These are phyloP conservation scores for Fonticula alba DNA, from an alignment of 78 protist genomes.

Conservation along the genomic window DNA sequence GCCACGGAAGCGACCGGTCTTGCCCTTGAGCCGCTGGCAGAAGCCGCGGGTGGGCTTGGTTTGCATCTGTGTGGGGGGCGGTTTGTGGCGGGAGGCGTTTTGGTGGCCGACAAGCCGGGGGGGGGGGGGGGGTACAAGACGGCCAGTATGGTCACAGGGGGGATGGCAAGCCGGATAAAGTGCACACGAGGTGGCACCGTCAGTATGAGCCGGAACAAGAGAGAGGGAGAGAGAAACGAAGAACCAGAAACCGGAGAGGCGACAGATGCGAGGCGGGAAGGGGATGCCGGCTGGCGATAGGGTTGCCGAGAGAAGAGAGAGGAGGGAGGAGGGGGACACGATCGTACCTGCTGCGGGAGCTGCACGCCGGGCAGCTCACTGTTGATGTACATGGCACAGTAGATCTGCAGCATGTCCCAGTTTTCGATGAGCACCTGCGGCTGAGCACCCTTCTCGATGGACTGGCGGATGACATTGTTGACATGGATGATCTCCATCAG, in stretches of 20 bases:
- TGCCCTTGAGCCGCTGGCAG: constrained; percentile 94
- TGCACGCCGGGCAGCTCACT: constrained; percentile 52
- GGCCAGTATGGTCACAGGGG: not conserved
- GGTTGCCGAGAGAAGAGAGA: no score
- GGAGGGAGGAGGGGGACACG: no score
- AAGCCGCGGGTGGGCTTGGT: constrained; percentile 65
- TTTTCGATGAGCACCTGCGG: constrained; percentile 8
- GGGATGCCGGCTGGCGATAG: no score
- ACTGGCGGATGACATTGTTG: constrained; percentile 34
- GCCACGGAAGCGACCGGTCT: constrained; percentile 90
- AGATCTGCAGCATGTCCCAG: constrained; percentile 72
- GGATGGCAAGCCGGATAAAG: no score
- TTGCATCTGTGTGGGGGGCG: no score
- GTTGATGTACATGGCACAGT: constrained; percentile 46
- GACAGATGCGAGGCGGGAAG: no score
- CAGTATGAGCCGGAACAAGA: no score
- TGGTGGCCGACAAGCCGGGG: not conserved
- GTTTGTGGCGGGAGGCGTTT: not conserved
- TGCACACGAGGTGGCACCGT: no score
- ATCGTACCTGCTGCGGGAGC: constrained; percentile 1
- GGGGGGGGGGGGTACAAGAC: not conserved
- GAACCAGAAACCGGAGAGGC: no score
- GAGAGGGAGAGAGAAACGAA: no score
- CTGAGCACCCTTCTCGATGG: constrained; percentile 1
- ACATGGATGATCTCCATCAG: constrained; percentile 43